Conservation (phyloP, 1,284 basidiomycete species). For the Ustilago cynodontis region DNA sequence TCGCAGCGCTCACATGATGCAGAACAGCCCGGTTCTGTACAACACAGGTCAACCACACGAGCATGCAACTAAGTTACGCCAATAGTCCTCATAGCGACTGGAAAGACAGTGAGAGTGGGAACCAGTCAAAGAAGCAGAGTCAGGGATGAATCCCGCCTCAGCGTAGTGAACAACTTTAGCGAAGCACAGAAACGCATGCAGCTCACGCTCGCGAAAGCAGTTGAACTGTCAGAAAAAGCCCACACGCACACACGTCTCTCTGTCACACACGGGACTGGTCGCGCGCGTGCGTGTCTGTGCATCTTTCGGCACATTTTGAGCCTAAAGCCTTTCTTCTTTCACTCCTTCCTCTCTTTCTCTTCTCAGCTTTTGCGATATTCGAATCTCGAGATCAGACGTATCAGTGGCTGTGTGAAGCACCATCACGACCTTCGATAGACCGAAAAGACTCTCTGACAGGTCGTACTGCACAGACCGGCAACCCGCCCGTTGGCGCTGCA, state of each 20-base stretch:
- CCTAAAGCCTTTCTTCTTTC: not conserved
- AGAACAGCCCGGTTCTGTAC: no score
- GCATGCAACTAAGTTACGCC: not conserved
- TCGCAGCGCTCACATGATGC: no score
- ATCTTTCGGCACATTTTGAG: slow-evolving; percentile 1
- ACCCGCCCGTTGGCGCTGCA: not conserved
- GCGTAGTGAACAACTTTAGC: no score
- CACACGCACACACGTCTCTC: slow-evolving; percentile 2
- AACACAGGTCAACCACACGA: not conserved
- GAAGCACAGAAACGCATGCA: not conserved
- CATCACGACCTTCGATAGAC: not conserved
- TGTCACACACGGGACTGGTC: not conserved
- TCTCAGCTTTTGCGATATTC: slow-evolving; percentile 2
- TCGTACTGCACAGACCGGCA: not conserved
- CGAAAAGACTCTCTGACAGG: not conserved
- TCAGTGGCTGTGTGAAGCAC: not conserved
- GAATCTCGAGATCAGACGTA: no score
- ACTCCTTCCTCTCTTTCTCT: not conserved
- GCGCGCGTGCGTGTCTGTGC: slow-evolving; percentile 8
- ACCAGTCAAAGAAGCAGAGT: not conserved
- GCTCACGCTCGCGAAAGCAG: not conserved
- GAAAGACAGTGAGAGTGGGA: not conserved
- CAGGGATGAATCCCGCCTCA: not conserved
- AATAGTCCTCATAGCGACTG: not conserved
- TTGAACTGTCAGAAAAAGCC: slow-evolving; percentile 3